phyloP scores from a whole-genome alignment of 306 rosid genomes.

The Pyrus betulifolia region DNA sequence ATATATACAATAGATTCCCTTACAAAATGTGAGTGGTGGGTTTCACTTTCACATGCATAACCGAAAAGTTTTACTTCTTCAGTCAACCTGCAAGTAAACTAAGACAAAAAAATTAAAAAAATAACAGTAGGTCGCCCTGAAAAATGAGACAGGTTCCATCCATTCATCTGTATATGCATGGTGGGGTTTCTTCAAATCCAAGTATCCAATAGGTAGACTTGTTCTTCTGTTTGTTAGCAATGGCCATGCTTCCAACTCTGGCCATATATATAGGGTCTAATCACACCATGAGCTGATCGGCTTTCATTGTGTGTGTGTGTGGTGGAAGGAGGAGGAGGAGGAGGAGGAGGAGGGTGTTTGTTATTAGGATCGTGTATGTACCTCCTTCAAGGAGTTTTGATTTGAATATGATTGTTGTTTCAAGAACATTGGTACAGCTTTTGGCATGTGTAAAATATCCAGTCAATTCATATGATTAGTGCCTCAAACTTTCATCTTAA shows the following conservation, averaged over 20 bases:
- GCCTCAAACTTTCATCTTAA: constrained; percentile 7
- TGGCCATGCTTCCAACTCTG: neutral
- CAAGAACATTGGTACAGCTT: constrained; percentile 41
- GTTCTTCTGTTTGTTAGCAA: constrained; percentile 4
- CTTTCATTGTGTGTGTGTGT: neutral
- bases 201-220: constrained; percentile 32
- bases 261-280: neutral
- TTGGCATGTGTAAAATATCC: constrained; percentile 24
- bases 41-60: constrained; percentile 57
- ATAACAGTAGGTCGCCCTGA: neutral
- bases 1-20: constrained; percentile 31
- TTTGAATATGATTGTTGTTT: constrained; percentile 26
- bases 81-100: neutral
- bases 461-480: constrained; percentile 39
- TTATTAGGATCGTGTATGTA: neutral
- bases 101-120: neutral
- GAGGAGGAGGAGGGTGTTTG: neutral
- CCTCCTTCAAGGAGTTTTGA: constrained; percentile 14
- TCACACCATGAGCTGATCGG: neutral
- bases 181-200: constrained; percentile 43
- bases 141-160: constrained; percentile 23
- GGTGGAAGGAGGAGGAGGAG: too few relatives aligned
- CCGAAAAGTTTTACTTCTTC: constrained; percentile 27
- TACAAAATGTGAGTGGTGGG: constrained; percentile 11
- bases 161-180: constrained; percentile 14